Base-by-base conservation (phyloP, 2,329 filamentous ascomycete species). In the Annulohypoxylon truncatum region DNA sequence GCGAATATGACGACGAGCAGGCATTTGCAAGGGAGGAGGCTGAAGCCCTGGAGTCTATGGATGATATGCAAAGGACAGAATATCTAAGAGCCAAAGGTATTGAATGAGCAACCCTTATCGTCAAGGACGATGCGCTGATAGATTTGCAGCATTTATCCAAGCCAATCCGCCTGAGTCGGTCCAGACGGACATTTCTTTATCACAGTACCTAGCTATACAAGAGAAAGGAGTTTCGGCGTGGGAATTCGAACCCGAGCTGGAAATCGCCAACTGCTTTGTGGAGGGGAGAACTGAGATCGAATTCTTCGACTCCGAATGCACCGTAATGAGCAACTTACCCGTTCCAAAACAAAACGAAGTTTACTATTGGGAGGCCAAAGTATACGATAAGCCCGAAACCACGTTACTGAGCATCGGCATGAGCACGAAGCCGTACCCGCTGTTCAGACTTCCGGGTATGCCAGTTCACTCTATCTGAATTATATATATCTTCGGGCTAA, bases 191-290 rank as follows among this genome's bases (percentile, higher is more conserved):
- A 99, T 99, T 70, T 98, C 96, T 20, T 83, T 99, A 69, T 98
- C 96, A 33, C 96, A 99, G 78, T 98, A 97, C 78, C 87, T 99
- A 64, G 96, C 96, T 42, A 99, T 99, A 71, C 96, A 99, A 82
- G 96, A 99, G 82, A 99, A 99, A 80, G 96, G 96, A 53, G 95
- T 99, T n/a, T 97, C 96, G 4, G 96, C 96, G 5, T 99, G 96
- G 96, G 96, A 99, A 79, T 99, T 99, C 75, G 96, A 98, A 79
- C 96, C 96, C n/a, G 96, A 99, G 79, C 83, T 98, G 33, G 96
- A 99, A 80, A 97, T 98, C 72, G 96, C 96, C 72, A 98, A 98
- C 80, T 99, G 96, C 80, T 99, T 99, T 77, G 96, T 99, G 69
- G 95, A 99, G 80, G 95, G 84, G 40, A 89, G 96, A 71, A 99